Conservation (phyloP, 2,329 filamentous ascomycete genomes). For the Cadophora luteo-olivacea region DNA sequence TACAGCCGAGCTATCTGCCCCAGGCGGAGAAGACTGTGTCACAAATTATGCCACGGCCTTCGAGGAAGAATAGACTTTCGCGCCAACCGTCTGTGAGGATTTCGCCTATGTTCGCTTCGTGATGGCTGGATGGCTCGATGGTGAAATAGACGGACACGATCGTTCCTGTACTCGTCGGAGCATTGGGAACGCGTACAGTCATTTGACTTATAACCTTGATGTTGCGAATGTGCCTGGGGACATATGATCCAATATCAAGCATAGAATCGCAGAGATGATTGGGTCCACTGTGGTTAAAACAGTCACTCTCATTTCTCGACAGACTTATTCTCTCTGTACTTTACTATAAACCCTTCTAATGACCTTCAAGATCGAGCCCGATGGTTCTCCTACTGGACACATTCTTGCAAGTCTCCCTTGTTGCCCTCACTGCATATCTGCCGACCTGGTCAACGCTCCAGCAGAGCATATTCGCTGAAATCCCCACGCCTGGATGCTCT, state of each 20-base stretch:
- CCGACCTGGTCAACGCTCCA: neutral
- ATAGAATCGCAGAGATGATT: too few relatives aligned
- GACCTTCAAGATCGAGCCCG: neutral
- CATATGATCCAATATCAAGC: too few relatives aligned
- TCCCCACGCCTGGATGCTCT: too few relatives aligned
- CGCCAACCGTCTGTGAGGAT: slow-evolving; percentile 7
- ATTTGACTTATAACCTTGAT: neutral
- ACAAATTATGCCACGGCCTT: slow-evolving; percentile 1
- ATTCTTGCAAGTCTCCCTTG: neutral
- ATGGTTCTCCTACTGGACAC: neutral
- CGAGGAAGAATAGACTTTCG: slow-evolving; percentile 4
- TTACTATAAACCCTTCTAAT: neutral
- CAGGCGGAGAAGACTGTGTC: slow-evolving; percentile 1
- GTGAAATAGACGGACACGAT: neutral
- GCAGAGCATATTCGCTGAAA: too few relatives aligned
- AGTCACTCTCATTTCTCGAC: too few relatives aligned
- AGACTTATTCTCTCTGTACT: neutral
- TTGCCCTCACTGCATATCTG: neutral
- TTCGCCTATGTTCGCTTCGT: slow-evolving; percentile 1
- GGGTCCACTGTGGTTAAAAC: neutral
- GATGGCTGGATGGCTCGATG: neutral
- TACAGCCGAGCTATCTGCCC: slow-evolving; percentile 15
- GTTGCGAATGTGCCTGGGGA: neutral
- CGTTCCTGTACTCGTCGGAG: neutral
- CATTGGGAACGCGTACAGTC: neutral